Base-by-base conservation (phyloP, 805 yeast species). In the Ogataea henricii region DNA sequence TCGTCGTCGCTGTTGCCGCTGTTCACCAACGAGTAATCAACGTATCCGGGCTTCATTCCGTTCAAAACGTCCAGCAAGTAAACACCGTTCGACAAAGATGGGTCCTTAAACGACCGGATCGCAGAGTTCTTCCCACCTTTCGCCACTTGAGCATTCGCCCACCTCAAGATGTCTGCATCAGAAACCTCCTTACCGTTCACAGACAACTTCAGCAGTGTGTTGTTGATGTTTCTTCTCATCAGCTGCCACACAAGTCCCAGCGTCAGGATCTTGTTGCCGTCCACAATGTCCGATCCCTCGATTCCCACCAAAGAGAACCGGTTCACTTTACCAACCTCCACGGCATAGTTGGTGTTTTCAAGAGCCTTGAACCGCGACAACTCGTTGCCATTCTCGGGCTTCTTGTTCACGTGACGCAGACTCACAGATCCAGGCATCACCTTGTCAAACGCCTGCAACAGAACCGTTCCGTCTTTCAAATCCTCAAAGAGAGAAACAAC, bases 271-370 rank as follows among this genome's bases (percentile, higher is more conserved):
- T 87, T 88, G 65, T 85, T 85, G 55, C 97, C 98, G 68, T 94
- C 99, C 33, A 88, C 85, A 57, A 94, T 92, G 70, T 94, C 99
- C 2, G 97, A 89, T 45, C 99, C 99, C 67, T 94, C 98, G 54
- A 94, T 94, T 56, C 99, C 99, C 43, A 94, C 99, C 48, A 94
- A 77, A 1, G 98, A 92, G 68, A 94, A 94, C 45, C 85, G 82
- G 66, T 89, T 88, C 30, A 89, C 87, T 69, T 91, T 91, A 59
- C 99, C 99, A 43, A 95, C 78, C 58, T 89, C 96, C 35, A 94
- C 98, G n/a, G 96, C 96, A 64, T 94, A 94, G 69, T 94, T 94
- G n/a, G 96, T 89, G 68, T 94, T 94, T 70, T 94, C 99, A 49
- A 94, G 78, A 1, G 97, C 97, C 71, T 92, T 94, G 74, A 94